Evolutionary conservation across 176 grass and related monocot genomes (phyloP).

Genomic region (Coix lacrymajobi): DNA sequence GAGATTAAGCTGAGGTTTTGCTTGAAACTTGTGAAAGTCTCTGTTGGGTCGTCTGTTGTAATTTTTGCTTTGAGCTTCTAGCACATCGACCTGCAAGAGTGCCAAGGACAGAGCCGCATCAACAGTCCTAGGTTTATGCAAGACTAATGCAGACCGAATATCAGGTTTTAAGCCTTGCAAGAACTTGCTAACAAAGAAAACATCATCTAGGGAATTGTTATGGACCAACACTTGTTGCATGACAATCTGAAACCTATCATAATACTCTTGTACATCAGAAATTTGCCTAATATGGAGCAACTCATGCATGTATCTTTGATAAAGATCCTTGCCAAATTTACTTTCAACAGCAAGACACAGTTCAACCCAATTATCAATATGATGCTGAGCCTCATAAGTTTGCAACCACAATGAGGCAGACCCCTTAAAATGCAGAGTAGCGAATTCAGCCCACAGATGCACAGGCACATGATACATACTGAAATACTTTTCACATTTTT

Average conservation of each 20-base stretch:
- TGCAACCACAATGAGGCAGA: no score
- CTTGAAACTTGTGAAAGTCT: background rate
- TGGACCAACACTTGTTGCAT: background rate
- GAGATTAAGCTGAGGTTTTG: no score
- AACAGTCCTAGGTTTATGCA: background rate
- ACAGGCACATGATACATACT: no score
- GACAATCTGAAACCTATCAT: rapidly evolving
- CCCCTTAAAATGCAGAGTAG: no score
- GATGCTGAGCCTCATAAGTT: background rate
- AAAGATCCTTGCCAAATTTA: no score
- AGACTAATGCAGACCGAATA: rapidly evolving
- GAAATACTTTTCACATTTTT: no score
- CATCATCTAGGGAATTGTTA: background rate
- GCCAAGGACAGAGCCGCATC: rapidly evolving
- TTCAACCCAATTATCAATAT: no score
- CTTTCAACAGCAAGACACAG: no score
- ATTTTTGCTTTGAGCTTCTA: rapidly evolving
- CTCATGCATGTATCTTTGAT: no score
- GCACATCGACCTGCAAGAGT: rapidly evolving
- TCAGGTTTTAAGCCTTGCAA: rapidly evolving
- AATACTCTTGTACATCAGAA: background rate
- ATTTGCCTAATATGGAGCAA: no score
- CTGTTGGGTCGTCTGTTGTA: rapidly evolving
- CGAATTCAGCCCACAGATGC: no score
- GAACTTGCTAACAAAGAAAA: background rate